Conservation (phyloP, 805 yeast species). For the Suhomyces sp. region DNA sequence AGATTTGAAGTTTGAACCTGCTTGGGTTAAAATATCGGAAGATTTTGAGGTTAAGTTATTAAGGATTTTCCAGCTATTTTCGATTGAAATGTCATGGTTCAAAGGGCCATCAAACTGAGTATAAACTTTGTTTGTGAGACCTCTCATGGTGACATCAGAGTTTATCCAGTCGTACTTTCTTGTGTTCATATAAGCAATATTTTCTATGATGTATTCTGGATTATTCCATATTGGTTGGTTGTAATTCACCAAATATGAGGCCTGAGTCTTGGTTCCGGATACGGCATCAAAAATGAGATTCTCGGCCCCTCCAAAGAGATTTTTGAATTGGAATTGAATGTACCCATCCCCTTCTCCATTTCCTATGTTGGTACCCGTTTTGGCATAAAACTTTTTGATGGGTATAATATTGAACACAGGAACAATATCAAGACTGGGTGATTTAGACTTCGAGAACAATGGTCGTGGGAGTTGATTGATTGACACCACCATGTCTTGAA, state of each 20-base stretch:
- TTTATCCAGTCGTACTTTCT: slow-evolving; percentile 49
- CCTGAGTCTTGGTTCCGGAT: slow-evolving; percentile 49
- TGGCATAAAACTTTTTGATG: slow-evolving; percentile 70
- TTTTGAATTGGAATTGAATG: slow-evolving; percentile 62
- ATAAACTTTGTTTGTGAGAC: slow-evolving; percentile 41
- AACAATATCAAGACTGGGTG: slow-evolving; percentile 23
- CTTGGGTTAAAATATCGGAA: slow-evolving; percentile 33
- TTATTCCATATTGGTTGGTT: slow-evolving; percentile 45
- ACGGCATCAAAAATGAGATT: slow-evolving; percentile 50
- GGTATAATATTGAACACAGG: slow-evolving; percentile 48
- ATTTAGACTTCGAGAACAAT: slow-evolving; percentile 17
- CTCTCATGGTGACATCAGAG: slow-evolving; percentile 44
- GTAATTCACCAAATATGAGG: slow-evolving; percentile 50
- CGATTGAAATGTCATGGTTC: slow-evolving; percentile 50
- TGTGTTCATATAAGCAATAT: slow-evolving; percentile 41
- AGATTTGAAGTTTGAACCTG: slow-evolving; percentile 49
- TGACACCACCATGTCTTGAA: slow-evolving; percentile 41
- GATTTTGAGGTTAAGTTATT: slow-evolving; percentile 30
- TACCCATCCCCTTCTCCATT: slow-evolving; percentile 98
- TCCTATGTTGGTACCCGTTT: slow-evolving; percentile 94
- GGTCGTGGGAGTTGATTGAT: slow-evolving; percentile 23
- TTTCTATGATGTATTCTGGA: slow-evolving; percentile 41
- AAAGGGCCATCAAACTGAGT: slow-evolving; percentile 32
- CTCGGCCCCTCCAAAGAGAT: slow-evolving; percentile 60
- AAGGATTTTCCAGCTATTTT: slow-evolving; percentile 44